These are phyloP conservation scores for Yamadazyma sp. DNA, from an alignment of 1,139 yeast species.

Conservation along the genomic window DNA sequence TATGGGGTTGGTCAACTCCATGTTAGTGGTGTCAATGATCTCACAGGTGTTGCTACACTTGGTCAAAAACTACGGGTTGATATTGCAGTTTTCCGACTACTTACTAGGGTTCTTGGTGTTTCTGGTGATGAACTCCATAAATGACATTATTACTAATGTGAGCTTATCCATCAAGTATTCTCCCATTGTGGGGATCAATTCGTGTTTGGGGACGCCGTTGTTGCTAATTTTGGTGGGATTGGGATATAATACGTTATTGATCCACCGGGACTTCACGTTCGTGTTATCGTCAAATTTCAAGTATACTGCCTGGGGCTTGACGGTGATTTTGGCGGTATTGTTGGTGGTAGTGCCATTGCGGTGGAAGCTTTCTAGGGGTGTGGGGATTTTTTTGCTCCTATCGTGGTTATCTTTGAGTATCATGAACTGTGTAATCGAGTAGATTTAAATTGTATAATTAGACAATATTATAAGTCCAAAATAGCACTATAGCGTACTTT, in stretches of 20 bases:
- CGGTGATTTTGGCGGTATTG: slow-evolving; percentile 11
- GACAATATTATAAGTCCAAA: not conserved
- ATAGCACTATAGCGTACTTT: no score
- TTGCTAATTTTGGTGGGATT: slow-evolving; percentile 38
- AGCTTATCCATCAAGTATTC: slow-evolving; percentile 35
- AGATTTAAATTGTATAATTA: not conserved
- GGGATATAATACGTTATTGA: slow-evolving; percentile 30
- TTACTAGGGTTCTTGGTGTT: slow-evolving; percentile 41
- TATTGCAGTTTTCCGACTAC: slow-evolving; percentile 39
- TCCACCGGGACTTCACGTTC: slow-evolving; percentile 23
- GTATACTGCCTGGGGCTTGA: slow-evolving; percentile 27
- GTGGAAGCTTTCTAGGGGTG: slow-evolving; percentile 35
- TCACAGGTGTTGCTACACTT: slow-evolving; percentile 29
- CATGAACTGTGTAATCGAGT: slow-evolving; percentile 14
- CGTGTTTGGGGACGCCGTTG: slow-evolving; percentile 46
- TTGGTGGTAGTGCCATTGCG: slow-evolving; percentile 26
- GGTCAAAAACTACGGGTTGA: slow-evolving; percentile 38
- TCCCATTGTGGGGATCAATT: slow-evolving; percentile 39
- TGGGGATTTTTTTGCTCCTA: slow-evolving; percentile 25
- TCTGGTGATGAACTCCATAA: slow-evolving; percentile 40
- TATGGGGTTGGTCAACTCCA: slow-evolving; percentile 27
- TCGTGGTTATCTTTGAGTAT: slow-evolving; percentile 23
- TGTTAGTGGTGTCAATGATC: slow-evolving; percentile 29
- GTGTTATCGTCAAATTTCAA: slow-evolving; percentile 24
- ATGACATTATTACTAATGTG: slow-evolving; percentile 42